These are phyloP conservation scores for Aspergillus flavus DNA, from an alignment of 2,329 filamentous ascomycete genomes.

Conservation along the genomic window DNA sequence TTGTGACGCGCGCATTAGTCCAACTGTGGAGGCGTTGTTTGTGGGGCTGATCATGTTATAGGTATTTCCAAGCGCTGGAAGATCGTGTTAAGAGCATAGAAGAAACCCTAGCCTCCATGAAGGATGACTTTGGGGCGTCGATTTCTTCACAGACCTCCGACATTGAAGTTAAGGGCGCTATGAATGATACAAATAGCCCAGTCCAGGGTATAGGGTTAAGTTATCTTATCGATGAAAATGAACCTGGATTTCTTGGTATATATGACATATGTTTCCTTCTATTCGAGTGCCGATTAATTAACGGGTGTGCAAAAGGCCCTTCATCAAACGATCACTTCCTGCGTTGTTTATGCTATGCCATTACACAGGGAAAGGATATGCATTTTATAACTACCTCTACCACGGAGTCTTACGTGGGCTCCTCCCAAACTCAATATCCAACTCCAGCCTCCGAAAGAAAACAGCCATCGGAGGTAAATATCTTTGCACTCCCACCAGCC, in stretches of 20 bases:
- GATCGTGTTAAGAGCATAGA: slow-evolving; percentile 32
- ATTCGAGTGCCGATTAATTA: not conserved
- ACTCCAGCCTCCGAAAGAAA: not conserved
- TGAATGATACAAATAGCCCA: slow-evolving; percentile 17
- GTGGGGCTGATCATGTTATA: not conserved
- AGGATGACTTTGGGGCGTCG: slow-evolving; percentile 15
- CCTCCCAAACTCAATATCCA: not conserved
- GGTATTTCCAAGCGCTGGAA: slow-evolving; percentile 29
- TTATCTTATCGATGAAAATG: slow-evolving; percentile 40
- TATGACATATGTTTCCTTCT: slow-evolving; percentile 11
- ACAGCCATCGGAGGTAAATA: slow-evolving; percentile 20
- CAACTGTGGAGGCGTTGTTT: not conserved
- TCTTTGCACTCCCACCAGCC: slow-evolving; percentile 20
- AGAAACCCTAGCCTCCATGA: slow-evolving; percentile 20
- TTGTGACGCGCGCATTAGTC: not conserved
- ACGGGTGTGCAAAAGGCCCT: not conserved
- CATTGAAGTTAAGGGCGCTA: not conserved
- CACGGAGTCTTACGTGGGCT: not conserved
- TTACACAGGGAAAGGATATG: not conserved
- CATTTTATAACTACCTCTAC: not conserved
- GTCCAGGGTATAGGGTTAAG: slow-evolving; percentile 41
- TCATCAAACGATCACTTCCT: not conserved
- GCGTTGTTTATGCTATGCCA: not conserved
- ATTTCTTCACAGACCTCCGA: not conserved
- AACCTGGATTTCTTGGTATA: slow-evolving; percentile 41